A percentile compares a stretch with the other conserved stretches of the same genome.
phyloP scores from a whole-genome alignment of 192 early-diverging fungal species.

The Chytriomyces sp. region DNA sequence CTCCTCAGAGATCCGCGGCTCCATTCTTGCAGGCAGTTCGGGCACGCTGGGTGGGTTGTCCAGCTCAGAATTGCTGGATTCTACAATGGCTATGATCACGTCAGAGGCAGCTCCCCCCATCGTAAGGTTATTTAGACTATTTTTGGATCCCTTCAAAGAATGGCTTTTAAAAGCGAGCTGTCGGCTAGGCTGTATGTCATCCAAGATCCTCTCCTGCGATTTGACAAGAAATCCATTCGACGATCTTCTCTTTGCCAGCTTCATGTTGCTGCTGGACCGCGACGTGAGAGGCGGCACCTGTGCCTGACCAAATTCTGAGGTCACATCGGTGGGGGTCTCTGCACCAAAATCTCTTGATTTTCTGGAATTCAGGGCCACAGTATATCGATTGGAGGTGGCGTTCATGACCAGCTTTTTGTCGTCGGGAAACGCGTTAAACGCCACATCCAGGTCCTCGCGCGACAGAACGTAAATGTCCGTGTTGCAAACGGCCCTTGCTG shows the following conservation, averaged over 20 bases:
- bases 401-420: slow-evolving; percentile 44
- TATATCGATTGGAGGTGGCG: slow-evolving; percentile 43
- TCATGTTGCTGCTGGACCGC: background rate
- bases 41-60: background rate
- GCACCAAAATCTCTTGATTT: slow-evolving; percentile 26
- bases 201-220: slow-evolving; percentile 4
- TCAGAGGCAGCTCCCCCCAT: background rate
- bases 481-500: slow-evolving; percentile 56
- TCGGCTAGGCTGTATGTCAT: slow-evolving; percentile 18
- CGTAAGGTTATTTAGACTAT: slow-evolving; percentile 5
- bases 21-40: background rate
- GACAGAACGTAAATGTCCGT: slow-evolving; percentile 59
- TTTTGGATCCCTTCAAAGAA: slow-evolving; percentile 15
- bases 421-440: slow-evolving; percentile 52
- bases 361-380: slow-evolving; percentile 28
- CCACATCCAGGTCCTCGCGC: slow-evolving; percentile 48
- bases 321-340: background rate
- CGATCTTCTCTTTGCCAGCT: background rate
- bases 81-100: background rate
- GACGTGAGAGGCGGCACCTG: background rate
- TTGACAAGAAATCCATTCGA: slow-evolving; percentile 34
- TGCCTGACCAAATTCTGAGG: slow-evolving; percentile 13
- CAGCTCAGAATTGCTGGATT: background rate
- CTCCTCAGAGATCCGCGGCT: background rate
- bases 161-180: slow-evolving; percentile 6